phyloP scores from a whole-genome alignment of 1,139 yeast species.

The Hanseniaspora uvarum region DNA sequence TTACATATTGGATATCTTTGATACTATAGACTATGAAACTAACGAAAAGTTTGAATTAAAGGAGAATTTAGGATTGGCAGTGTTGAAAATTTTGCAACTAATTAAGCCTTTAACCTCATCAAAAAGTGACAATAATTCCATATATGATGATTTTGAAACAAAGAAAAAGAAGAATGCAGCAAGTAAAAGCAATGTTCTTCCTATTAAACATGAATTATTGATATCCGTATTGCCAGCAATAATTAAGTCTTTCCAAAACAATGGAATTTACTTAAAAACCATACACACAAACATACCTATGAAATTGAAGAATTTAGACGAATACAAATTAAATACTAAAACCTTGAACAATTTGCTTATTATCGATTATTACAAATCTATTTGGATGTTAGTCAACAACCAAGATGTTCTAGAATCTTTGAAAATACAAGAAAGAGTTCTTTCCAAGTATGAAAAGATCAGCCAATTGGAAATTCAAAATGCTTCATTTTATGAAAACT shows the following conservation, averaged over 20 bases:
- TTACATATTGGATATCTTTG: slow-evolving; percentile 1
- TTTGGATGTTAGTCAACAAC: slow-evolving; percentile 10
- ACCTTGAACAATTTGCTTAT: neutral
- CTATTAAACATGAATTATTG: slow-evolving; percentile 1
- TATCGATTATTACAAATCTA: slow-evolving; percentile 1
- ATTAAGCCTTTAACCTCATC: slow-evolving; percentile 5
- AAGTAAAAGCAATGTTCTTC: neutral
- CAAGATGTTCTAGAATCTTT: slow-evolving; percentile 11
- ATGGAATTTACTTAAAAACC: slow-evolving; percentile 7
- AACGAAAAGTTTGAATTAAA: neutral
- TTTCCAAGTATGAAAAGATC: neutral
- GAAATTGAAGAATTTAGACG: slow-evolving; percentile 5
- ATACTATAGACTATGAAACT: slow-evolving; percentile 4
- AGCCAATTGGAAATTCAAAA: neutral
- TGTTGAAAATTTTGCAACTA: slow-evolving; percentile 2
- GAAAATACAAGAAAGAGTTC: neutral
- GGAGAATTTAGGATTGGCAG: slow-evolving; percentile 8
- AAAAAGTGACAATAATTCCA: neutral
- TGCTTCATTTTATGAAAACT: neutral
- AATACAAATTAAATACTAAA: neutral
- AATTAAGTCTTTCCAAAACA: slow-evolving; percentile 9
- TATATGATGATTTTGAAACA: slow-evolving; percentile 7
- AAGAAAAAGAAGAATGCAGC: neutral
- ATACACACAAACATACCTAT: slow-evolving; percentile 11
- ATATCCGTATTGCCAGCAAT: slow-evolving; percentile 1